Evolutionary conservation across 2,329 filamentous ascomycete species (phyloP).

Genomic region (Geosmithia morbida): DNA sequence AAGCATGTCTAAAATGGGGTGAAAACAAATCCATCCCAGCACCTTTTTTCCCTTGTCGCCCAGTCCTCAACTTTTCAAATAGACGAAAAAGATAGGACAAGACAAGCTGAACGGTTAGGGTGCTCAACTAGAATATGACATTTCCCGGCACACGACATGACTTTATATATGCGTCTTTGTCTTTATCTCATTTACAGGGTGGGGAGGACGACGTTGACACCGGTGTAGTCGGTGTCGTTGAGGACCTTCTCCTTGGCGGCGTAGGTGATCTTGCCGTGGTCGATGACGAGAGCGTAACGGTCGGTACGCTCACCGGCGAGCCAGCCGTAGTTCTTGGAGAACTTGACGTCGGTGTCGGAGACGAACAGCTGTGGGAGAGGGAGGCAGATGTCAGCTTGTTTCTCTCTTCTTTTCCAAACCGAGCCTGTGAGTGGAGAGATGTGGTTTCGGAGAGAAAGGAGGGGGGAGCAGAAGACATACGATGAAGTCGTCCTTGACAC

Average conservation of each 20-base stretch:
- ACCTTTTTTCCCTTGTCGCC: too few species aligned
- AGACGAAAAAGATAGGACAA: conserved; percentile 3
- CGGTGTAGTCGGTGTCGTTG: conserved; percentile 30
- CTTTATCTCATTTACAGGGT: conserved; percentile 26
- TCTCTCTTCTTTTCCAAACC: too few species aligned
- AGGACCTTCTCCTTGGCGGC: conserved; percentile 54
- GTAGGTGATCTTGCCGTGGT: conserved; percentile 73
- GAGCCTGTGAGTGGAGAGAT: too few species aligned
- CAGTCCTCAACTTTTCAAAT: too few species aligned
- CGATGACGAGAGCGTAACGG: conserved; percentile 68
- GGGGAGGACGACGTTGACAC: conserved; percentile 37
- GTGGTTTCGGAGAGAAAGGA: neutral
- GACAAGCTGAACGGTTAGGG: conserved; percentile 15
- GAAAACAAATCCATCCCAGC: too few species aligned
- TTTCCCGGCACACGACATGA: conserved; percentile 10
- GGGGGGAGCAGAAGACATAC: conserved; percentile 17
- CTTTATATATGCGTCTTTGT: too few species aligned
- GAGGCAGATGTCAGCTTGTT: neutral
- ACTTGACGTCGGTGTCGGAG: conserved; percentile 52
- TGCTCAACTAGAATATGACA: conserved; percentile 12
- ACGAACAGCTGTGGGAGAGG: conserved; percentile 47
- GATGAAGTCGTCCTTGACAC: conserved; percentile 52
- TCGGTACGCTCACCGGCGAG: conserved; percentile 58
- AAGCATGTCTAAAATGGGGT: too few species aligned
- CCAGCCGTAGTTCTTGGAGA: conserved; percentile 71